Evolutionary conservation across 2,329 filamentous ascomycete genomes (phyloP).

Genomic region (Aciculosporium take): DNA sequence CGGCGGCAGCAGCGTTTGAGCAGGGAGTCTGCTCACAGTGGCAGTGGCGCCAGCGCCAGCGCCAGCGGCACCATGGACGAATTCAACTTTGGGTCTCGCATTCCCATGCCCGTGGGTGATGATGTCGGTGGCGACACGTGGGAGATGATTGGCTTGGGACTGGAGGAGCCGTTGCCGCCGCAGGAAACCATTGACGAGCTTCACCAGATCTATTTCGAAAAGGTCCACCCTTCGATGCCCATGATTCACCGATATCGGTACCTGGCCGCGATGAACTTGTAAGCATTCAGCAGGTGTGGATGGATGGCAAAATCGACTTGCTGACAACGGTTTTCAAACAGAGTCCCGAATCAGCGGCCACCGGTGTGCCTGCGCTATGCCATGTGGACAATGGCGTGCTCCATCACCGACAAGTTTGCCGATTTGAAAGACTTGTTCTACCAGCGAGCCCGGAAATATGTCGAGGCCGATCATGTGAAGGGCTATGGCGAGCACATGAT

Average conservation of each 20-base stretch:
- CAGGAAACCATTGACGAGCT: constrained; percentile 65
- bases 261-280: constrained; percentile 74
- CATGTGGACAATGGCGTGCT: constrained; percentile 91
- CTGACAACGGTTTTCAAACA: constrained; percentile 15
- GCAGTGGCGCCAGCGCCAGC: constrained; percentile 34
- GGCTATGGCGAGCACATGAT: constrained; percentile 84
- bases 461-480: constrained; percentile 79
- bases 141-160: constrained; percentile 54
- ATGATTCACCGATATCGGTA: constrained; percentile 86
- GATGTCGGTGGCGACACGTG: constrained; percentile 47
- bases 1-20: constrained; percentile 43
- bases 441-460: constrained; percentile 73
- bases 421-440: constrained; percentile 81
- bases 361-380: constrained; percentile 82
- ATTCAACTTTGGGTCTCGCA: constrained; percentile 39
- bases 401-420: constrained; percentile 67
- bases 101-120: constrained; percentile 35
- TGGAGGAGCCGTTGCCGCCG: constrained; percentile 44
- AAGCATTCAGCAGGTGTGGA: no score
- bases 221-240: constrained; percentile 70
- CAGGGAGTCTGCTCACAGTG: constrained; percentile 36
- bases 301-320: no score
- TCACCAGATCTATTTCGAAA: constrained; percentile 81
- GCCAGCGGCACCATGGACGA: constrained; percentile 35
- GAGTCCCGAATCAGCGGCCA: constrained; percentile 69